A percentile compares a stretch with the other conserved stretches of the same genome.
Conservation (phyloP, 78 protist species). For the Tieghemostelium lacteum region DNA sequence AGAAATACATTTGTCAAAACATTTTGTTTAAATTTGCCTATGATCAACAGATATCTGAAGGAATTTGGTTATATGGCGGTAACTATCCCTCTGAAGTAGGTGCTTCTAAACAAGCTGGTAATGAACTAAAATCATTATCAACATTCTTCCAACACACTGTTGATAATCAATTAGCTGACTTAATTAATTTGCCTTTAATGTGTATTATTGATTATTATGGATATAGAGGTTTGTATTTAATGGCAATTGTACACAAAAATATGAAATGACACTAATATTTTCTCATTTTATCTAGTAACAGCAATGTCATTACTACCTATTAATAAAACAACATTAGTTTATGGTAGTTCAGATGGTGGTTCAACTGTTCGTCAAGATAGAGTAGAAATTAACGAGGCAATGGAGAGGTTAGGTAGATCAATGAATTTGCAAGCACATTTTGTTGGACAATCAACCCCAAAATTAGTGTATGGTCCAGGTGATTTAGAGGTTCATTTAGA, state of each 20-base stretch:
- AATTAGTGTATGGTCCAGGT: conserved; percentile 56
- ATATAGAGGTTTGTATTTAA: conserved; percentile 18
- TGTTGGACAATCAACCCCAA: conserved; percentile 16
- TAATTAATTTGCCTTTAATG: conserved; percentile 67
- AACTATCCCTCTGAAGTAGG: conserved; percentile 6
- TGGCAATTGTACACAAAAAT: neutral
- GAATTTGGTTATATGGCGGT: conserved; percentile 57
- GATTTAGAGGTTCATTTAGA: conserved; percentile 73
- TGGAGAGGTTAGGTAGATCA: conserved; percentile 51
- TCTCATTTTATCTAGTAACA: neutral
- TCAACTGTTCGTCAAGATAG: conserved; percentile 7
- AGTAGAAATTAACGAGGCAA: conserved; percentile 18
- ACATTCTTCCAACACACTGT: conserved; percentile 38
- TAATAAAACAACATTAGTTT: conserved; percentile 35
- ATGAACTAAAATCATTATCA: conserved; percentile 44
- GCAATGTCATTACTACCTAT: conserved; percentile 61
- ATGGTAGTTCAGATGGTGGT: conserved; percentile 80
- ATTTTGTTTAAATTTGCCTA: conserved; percentile 61
- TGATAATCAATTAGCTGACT: conserved; percentile 23
- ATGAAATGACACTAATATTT: neutral
- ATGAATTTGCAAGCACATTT: conserved; percentile 61
- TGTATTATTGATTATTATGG: conserved; percentile 75
- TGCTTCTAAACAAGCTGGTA: conserved; percentile 53
- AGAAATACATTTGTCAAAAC: conserved; percentile 21
- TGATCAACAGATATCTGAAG: conserved; percentile 14